Percentiles rank a stretch among this genome's conserved stretches.
Conservation (phyloP, 2,329 filamentous ascomycete genomes). For the Aureobasidium uvarum region DNA sequence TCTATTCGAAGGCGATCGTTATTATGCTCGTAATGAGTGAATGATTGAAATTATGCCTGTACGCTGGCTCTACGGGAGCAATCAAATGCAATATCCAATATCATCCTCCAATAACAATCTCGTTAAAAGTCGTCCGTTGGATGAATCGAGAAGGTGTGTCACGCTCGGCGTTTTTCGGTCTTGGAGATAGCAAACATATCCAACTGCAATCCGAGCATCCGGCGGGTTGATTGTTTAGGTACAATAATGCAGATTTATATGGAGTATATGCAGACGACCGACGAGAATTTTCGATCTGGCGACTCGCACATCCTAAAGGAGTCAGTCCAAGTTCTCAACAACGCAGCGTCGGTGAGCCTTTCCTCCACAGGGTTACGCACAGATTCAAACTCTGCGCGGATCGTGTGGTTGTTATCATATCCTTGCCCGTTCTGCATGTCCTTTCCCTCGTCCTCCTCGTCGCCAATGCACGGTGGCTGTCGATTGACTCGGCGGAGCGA, state of each 20-base stretch:
- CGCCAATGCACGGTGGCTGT: constrained; percentile 19
- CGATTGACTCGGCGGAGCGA: constrained; percentile 23
- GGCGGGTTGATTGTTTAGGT: neutral
- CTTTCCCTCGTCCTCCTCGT: neutral
- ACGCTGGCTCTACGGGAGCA: neutral
- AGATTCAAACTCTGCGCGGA: constrained; percentile 14
- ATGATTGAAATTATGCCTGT: neutral
- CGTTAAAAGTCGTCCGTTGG: constrained; percentile 23
- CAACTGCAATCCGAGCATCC: neutral
- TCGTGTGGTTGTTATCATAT: constrained; percentile 10
- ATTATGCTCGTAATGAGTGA: constrained; percentile 6
- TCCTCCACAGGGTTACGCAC: constrained; percentile 4
- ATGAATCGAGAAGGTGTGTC: constrained; percentile 7
- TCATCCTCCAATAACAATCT: constrained; percentile 15
- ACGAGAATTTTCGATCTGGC: constrained; percentile 10
- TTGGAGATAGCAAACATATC: constrained; percentile 6
- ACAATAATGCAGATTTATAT: constrained; percentile 16
- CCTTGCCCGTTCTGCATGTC: constrained; percentile 18
- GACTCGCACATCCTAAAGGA: constrained; percentile 3
- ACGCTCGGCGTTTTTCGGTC: constrained; percentile 5
- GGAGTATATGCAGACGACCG: constrained; percentile 5
- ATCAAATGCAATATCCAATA: constrained; percentile 22
- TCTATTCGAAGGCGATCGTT: constrained; percentile 8
- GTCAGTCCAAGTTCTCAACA: constrained; percentile 15
- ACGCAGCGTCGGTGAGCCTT: constrained; percentile 8